Conservation (phyloP, 2,329 filamentous ascomycete genomes). For the Ascochyta pisi region DNA sequence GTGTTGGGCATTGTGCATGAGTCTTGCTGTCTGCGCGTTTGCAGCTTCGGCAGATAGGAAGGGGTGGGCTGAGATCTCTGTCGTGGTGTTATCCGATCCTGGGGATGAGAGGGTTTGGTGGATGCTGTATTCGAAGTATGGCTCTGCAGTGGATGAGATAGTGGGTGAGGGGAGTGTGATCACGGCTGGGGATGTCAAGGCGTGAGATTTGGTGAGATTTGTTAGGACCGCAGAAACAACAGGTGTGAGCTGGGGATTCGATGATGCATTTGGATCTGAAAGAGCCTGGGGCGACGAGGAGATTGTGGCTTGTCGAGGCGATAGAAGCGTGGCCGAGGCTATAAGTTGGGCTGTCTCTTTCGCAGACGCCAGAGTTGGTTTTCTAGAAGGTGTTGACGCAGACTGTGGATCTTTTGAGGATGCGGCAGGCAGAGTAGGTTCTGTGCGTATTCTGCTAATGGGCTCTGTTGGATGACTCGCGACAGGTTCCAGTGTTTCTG, state of each 20-base stretch:
- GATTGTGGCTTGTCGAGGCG: background rate
- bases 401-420: background rate
- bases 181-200: background rate
- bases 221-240: background rate
- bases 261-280: too few species aligned
- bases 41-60: conserved; percentile 25
- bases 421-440: background rate
- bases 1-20: conserved; percentile 11
- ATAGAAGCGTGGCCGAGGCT: background rate
- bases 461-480: background rate
- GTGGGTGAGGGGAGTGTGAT: background rate
- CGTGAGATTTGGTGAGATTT: too few species aligned
- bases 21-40: conserved; percentile 23
- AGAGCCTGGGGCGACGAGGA: background rate
- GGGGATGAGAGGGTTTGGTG: conserved; percentile 19
- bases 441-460: background rate
- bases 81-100: background rate
- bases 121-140: conserved; percentile 36
- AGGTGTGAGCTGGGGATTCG: too few species aligned
- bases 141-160: conserved; percentile 10
- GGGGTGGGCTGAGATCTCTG: conserved; percentile 13
- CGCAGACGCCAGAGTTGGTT: background rate
- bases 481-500: too few species aligned
- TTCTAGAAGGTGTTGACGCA: background rate
- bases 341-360: background rate